A percentile compares a stretch with the other conserved stretches of the same genome.
Conservation (phyloP, 768 basidiomycete genomes). For the Mycena haematopus region DNA sequence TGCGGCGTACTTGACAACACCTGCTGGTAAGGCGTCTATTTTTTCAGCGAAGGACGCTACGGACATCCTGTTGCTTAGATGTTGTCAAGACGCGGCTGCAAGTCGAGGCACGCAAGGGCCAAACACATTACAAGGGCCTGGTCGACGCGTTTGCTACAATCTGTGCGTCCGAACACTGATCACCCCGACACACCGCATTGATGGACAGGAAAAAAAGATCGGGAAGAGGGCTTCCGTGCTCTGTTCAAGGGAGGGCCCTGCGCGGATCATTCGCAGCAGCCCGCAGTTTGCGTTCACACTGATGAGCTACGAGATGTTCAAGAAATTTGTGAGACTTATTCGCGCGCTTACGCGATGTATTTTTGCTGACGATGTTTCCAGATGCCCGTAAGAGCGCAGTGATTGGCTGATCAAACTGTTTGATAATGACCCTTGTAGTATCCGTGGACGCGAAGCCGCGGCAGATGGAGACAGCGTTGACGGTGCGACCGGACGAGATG, state of each 20-base stretch:
- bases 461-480: constrained; percentile 74
- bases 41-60: constrained; percentile 26
- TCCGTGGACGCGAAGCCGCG: constrained; percentile 76
- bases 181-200: constrained; percentile 26
- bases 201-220: constrained; percentile 53
- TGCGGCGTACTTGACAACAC: constrained; percentile 92
- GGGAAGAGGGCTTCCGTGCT: constrained; percentile 88
- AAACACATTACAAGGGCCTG: constrained; percentile 91
- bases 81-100: constrained; percentile 98
- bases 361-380: constrained; percentile 31
- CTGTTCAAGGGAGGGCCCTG: constrained; percentile 92
- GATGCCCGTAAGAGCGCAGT: constrained; percentile 51
- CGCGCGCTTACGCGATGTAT: constrained; percentile 1
- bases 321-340: constrained; percentile 47
- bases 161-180: constrained; percentile 55
- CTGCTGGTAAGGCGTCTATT: constrained; percentile 64
- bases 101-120: constrained; percentile 89
- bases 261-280: constrained; percentile 86
- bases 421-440: constrained; percentile 55
- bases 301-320: constrained; percentile 68
- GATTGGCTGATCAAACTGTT: constrained; percentile 32
- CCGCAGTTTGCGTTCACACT: constrained; percentile 95
- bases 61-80: constrained; percentile 53
- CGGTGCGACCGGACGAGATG: constrained; percentile 79
- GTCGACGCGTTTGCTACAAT: constrained; percentile 91